Evolutionary conservation across 495 filamentous ascomycete species (phyloP).

Genomic region (Aspergillus egyptiacus): DNA sequence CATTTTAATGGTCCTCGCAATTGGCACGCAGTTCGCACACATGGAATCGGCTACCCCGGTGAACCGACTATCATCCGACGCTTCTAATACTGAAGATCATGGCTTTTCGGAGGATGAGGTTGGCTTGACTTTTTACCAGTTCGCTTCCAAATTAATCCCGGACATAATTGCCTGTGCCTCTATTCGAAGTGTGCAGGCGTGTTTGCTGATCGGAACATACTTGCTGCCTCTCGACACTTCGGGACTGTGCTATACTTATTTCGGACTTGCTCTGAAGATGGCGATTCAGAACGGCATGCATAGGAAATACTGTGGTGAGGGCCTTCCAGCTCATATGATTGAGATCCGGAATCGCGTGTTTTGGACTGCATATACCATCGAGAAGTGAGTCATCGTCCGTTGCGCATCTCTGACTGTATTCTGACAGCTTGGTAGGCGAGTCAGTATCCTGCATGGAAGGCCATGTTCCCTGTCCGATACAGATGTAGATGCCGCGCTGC

Average conservation of each 20-base stretch:
- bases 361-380: conserved; percentile 48
- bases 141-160: conserved; percentile 43
- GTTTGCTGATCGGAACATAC: conserved; percentile 46
- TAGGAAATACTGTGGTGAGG: conserved; percentile 42
- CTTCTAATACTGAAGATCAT: conserved; percentile 32
- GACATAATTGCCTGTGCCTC: conserved; percentile 51
- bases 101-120: conserved; percentile 48
- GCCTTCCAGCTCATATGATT: conserved; percentile 35
- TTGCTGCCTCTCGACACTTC: conserved; percentile 45
- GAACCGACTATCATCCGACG: conserved; percentile 29
- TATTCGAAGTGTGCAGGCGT: conserved; percentile 48
- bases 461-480: conserved; percentile 39
- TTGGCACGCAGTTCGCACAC: conserved; percentile 51
- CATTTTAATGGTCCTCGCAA: conserved; percentile 47
- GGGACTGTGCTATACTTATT: conserved; percentile 47
- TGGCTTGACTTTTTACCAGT: conserved; percentile 48
- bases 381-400: conserved; percentile 29
- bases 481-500: conserved; percentile 44
- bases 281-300: conserved; percentile 54
- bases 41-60: conserved; percentile 43
- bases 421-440: conserved; percentile 25
- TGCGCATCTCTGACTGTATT: neutral
- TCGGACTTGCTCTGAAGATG: conserved; percentile 44
- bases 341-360: conserved; percentile 47
- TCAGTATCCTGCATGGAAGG: conserved; percentile 44